These are phyloP conservation scores for Nannochloropsis salina DNA, from an alignment of 108 stramenopile species.

Conservation along the genomic window DNA sequence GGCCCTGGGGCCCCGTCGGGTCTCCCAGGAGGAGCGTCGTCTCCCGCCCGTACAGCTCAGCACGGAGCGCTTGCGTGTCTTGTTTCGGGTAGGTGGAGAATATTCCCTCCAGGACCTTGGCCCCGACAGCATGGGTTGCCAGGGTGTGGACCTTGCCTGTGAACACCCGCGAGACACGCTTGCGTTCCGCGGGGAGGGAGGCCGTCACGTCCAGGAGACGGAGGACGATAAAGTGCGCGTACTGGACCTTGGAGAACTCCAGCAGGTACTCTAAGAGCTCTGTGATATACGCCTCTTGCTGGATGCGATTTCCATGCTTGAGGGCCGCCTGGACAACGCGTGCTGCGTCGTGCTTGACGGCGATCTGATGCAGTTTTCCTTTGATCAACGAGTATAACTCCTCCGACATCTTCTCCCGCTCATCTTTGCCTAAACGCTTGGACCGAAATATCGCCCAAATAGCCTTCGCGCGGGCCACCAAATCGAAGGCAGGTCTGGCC, in stretches of 20 bases:
- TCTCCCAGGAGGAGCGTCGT: constrained; percentile 36
- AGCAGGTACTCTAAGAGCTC: constrained; percentile 48
- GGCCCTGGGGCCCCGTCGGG: constrained; percentile 22
- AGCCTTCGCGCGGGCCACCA: constrained; percentile 40
- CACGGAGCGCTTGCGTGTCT: background rate
- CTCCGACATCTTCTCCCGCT: constrained; percentile 41
- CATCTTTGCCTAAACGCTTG: constrained; percentile 18
- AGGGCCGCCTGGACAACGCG: constrained; percentile 53
- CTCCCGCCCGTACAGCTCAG: constrained; percentile 48
- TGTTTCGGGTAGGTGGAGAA: background rate
- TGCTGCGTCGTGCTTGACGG: constrained; percentile 53
- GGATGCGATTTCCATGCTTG: constrained; percentile 41
- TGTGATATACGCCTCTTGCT: constrained; percentile 31
- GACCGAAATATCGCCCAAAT: constrained; percentile 52
- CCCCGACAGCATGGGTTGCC: constrained; percentile 50
- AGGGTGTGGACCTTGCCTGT: constrained; percentile 38
- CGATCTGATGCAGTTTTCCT: constrained; percentile 46
- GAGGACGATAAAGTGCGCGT: constrained; percentile 51
- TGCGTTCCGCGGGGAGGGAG: constrained; percentile 33
- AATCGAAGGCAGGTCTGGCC: constrained; percentile 38
- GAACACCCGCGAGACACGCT: constrained; percentile 34
- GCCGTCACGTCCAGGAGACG: constrained; percentile 40
- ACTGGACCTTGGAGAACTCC: constrained; percentile 50
- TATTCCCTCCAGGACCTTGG: constrained; percentile 42
- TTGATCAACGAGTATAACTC: constrained; percentile 46